These are phyloP conservation scores for Hura crepitans DNA, from an alignment of 441 rosid genomes.

Conservation along the genomic window DNA sequence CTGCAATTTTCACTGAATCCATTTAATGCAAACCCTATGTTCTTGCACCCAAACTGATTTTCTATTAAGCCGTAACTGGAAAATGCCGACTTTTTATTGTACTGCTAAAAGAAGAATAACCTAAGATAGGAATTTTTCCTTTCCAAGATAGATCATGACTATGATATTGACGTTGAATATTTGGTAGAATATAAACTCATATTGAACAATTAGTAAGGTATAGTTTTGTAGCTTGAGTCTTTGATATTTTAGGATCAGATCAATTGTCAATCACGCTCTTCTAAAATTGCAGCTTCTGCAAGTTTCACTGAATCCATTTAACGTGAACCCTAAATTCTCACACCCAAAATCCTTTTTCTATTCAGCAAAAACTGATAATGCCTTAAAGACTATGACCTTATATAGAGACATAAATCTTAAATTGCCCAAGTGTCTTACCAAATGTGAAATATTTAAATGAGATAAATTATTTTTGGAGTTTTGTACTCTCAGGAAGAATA, in stretches of 20 bases:
- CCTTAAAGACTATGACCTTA: neutral
- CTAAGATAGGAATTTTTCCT: too few relatives aligned
- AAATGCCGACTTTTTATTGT: too few relatives aligned
- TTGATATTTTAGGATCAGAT: neutral
- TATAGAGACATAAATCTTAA: neutral
- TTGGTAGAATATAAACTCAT: too few relatives aligned
- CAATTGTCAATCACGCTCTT: neutral
- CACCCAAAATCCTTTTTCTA: neutral
- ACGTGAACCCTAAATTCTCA: neutral
- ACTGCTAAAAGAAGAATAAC: too few relatives aligned
- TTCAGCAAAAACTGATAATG: neutral
- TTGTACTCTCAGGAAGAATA: neutral
- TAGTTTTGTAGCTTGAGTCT: neutral
- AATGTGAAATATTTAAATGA: neutral
- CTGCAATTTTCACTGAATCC: neutral
- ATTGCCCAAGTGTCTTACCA: neutral
- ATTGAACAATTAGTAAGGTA: too few relatives aligned
- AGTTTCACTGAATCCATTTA: neutral
- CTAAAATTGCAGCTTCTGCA: neutral
- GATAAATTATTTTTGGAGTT: neutral
- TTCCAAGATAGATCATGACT: too few relatives aligned
- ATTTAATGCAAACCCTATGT: neutral
- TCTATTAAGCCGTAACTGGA: neutral
- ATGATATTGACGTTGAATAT: too few relatives aligned
- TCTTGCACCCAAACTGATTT: neutral